These are phyloP conservation scores for Zoysia pacifica DNA, from an alignment of 176 grass and related monocot species.

Conservation along the genomic window DNA sequence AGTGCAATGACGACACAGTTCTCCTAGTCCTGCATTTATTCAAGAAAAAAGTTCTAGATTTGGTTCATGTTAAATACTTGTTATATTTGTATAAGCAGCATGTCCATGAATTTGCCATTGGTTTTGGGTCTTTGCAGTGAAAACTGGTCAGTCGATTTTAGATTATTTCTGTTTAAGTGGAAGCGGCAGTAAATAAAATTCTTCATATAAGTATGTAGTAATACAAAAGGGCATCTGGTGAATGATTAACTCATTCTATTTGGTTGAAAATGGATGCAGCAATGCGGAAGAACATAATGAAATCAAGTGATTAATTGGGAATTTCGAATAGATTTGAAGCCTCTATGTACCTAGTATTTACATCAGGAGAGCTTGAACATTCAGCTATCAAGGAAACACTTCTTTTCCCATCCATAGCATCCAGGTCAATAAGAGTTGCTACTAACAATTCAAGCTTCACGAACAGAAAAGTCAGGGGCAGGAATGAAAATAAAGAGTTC, in stretches of 20 bases:
- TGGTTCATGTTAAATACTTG: not conserved
- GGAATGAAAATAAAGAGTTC: slow-evolving; percentile 13
- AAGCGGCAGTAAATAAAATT: not conserved
- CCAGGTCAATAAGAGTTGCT: slow-evolving; percentile 91
- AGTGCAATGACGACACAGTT: not conserved
- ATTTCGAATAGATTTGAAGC: not conserved
- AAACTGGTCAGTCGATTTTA: not conserved
- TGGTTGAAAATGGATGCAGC: slow-evolving; percentile 1
- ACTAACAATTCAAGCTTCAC: slow-evolving; percentile 90
- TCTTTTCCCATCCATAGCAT: slow-evolving; percentile 97
- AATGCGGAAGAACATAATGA: not conserved
- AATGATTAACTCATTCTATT: not conserved
- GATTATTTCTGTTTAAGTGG: not conserved
- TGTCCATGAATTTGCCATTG: not conserved
- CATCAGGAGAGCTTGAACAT: slow-evolving; percentile 96
- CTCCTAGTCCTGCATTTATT: not conserved
- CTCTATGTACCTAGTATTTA: slow-evolving; percentile 78
- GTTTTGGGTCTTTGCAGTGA: not conserved
- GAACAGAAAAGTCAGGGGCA: slow-evolving; percentile 40
- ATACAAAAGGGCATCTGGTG: not conserved
- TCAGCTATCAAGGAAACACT: slow-evolving; percentile 86
- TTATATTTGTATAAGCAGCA: not conserved
- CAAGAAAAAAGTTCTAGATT: not conserved
- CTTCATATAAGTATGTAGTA: not conserved
- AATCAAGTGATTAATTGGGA: not conserved